These are phyloP conservation scores for Dothideomycetidae sp. DNA, from an alignment of 2,329 filamentous ascomycete species.

Conservation along the genomic window DNA sequence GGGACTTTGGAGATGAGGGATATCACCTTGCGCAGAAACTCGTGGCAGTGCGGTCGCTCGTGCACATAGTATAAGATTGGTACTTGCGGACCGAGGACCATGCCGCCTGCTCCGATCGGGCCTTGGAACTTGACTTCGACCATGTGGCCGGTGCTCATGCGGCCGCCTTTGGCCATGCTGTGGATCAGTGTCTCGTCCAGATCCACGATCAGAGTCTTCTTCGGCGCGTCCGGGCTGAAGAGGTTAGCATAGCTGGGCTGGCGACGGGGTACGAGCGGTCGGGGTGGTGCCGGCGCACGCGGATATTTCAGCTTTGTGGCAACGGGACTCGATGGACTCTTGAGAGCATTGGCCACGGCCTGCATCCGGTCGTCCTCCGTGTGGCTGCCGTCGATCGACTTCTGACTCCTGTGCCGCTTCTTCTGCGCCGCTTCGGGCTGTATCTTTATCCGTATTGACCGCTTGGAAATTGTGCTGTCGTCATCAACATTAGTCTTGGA, in stretches of 20 bases:
- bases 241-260: constrained; percentile 73
- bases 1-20: background rate
- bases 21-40: constrained; percentile 71
- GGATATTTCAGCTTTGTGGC: constrained; percentile 61
- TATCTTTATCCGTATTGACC: constrained; percentile 83
- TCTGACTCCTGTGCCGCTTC: constrained; percentile 25
- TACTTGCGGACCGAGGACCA: constrained; percentile 68
- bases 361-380: constrained; percentile 26
- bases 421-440: constrained; percentile 61
- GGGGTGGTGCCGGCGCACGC: constrained; percentile 72
- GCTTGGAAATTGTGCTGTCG: constrained; percentile 49
- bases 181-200: constrained; percentile 96
- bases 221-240: constrained; percentile 43
- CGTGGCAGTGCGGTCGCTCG: constrained; percentile 91
- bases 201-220: constrained; percentile 91
- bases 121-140: constrained; percentile 59
- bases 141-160: constrained; percentile 96
- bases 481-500: constrained; percentile 40
- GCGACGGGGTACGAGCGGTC: constrained; percentile 75
- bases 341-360: constrained; percentile 57
- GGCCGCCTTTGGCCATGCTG: constrained; percentile 89
- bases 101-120: constrained; percentile 51
- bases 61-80: constrained; percentile 98
- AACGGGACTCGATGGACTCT: constrained; percentile 79
- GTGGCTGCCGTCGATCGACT: constrained; percentile 15